A percentile compares a stretch with the other conserved stretches of the same genome.
phyloP scores from a whole-genome alignment of 805 yeast species.

The Yamadazyma tumulicola region DNA sequence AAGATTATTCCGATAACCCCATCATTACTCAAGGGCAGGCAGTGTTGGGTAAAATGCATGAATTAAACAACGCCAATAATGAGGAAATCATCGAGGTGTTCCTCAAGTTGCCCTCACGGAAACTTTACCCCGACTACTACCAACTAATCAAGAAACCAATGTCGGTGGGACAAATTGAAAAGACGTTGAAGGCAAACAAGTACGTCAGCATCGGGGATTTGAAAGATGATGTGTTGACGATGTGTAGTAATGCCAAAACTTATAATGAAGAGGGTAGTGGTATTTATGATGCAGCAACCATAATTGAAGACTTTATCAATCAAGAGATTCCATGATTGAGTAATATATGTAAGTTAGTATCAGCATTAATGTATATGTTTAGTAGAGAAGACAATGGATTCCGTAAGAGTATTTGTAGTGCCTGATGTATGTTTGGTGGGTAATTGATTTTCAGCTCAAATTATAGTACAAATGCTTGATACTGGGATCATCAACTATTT shows the following conservation, averaged over 20 bases:
- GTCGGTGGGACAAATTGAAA: constrained; percentile 52
- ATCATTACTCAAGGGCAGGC: constrained; percentile 22
- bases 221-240: constrained; percentile 56
- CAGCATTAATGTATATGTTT: too few relatives aligned
- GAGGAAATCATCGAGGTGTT: constrained; percentile 44
- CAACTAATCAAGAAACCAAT: constrained; percentile 58
- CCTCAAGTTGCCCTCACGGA: constrained; percentile 65
- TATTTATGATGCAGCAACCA: constrained; percentile 57
- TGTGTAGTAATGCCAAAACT: constrained; percentile 67
- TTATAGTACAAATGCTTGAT: too few relatives aligned
- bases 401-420: too few relatives aligned
- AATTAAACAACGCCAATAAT: constrained; percentile 42
- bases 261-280: constrained; percentile 71
- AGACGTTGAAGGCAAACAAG: constrained; percentile 40
- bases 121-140: constrained; percentile 83
- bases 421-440: too few relatives aligned
- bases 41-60: constrained; percentile 42
- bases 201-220: constrained; percentile 44
- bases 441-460: too few relatives aligned
- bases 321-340: too few relatives aligned
- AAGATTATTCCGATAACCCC: constrained; percentile 16
- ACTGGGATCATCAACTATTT: too few relatives aligned
- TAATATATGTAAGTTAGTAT: too few relatives aligned
- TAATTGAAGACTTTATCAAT: constrained; percentile 37
- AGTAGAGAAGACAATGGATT: too few relatives aligned